phyloP scores from a whole-genome alignment of 2,329 filamentous ascomycete genomes.

The Phaeosphaeria sp. region DNA sequence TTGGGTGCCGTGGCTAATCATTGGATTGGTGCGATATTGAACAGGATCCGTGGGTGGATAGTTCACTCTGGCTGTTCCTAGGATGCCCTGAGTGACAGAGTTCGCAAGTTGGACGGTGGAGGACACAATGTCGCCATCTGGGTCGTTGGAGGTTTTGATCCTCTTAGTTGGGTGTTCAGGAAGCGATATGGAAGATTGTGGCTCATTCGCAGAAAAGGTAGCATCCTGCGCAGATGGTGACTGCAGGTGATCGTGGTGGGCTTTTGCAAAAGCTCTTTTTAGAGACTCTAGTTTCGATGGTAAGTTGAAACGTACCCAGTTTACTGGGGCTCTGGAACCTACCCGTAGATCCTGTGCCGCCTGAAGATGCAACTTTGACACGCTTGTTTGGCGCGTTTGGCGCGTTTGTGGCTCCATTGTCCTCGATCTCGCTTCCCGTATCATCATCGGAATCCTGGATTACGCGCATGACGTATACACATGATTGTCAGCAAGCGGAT shows the following conservation, averaged over 20 bases:
- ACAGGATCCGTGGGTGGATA: neutral
- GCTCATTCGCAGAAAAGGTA: constrained; percentile 14
- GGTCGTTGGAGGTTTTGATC: constrained; percentile 23
- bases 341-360: constrained; percentile 40
- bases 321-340: constrained; percentile 2
- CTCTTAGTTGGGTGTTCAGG: constrained; percentile 31
- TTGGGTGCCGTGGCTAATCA: neutral
- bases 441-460: constrained; percentile 49
- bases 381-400: constrained; percentile 12
- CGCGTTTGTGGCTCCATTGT: constrained; percentile 22
- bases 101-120: constrained; percentile 1
- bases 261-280: constrained; percentile 29
- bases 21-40: neutral
- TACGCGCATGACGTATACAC: constrained; percentile 29
- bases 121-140: neutral
- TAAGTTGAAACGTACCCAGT: neutral
- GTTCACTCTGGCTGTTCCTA: neutral
- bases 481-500: constrained; percentile 1
- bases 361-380: constrained; percentile 5
- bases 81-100: neutral
- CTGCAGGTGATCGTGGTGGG: constrained; percentile 34
- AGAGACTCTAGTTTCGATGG: constrained; percentile 24
- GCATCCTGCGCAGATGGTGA: constrained; percentile 5
- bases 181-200: constrained; percentile 23
- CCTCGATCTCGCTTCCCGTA: constrained; percentile 38